phyloP scores from a whole-genome alignment of 345 rosid species.

The Aquilaria yunnanensis region DNA sequence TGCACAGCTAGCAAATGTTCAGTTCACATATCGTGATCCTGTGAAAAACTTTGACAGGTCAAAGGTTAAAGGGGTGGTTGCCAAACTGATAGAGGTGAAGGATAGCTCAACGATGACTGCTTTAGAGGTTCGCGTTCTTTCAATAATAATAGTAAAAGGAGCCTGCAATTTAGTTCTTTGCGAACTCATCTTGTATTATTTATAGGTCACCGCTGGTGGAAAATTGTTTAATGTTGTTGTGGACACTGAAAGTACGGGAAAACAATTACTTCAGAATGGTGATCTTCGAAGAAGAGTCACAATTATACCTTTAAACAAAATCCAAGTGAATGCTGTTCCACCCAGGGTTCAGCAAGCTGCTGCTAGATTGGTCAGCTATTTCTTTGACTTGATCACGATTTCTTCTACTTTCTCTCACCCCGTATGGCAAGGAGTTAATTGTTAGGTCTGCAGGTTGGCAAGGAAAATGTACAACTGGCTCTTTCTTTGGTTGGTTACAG shows the following conservation, averaged over 20 bases:
- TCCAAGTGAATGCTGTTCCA: slow-evolving; percentile 49
- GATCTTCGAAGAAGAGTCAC: slow-evolving; percentile 89
- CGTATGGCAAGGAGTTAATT: slow-evolving; percentile 7
- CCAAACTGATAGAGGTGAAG: slow-evolving; percentile 84
- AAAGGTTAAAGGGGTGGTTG: slow-evolving; percentile 95
- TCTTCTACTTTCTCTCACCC: neutral
- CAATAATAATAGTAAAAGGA: slow-evolving; percentile 5
- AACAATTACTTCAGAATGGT: slow-evolving; percentile 91
- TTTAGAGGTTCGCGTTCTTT: slow-evolving; percentile 58
- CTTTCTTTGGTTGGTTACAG: slow-evolving; percentile 85
- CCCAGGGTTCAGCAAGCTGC: slow-evolving; percentile 70
- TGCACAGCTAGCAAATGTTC: slow-evolving; percentile 72
- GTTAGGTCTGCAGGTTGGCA: slow-evolving; percentile 60
- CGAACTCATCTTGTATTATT: slow-evolving; percentile 12
- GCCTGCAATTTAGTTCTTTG: neutral
- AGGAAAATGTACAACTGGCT: slow-evolving; percentile 87
- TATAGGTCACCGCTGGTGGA: slow-evolving; percentile 91
- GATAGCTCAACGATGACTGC: slow-evolving; percentile 83
- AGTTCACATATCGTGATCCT: slow-evolving; percentile 84
- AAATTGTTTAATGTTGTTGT: slow-evolving; percentile 87
- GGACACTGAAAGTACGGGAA: slow-evolving; percentile 89
- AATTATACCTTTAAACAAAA: slow-evolving; percentile 88
- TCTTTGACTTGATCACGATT: slow-evolving; percentile 3
- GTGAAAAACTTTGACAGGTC: slow-evolving; percentile 78
- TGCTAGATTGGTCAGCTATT: slow-evolving; percentile 58